Conservation (phyloP, 371 early-diverging fungal genomes). For the Syncephalastrum racemosum region DNA sequence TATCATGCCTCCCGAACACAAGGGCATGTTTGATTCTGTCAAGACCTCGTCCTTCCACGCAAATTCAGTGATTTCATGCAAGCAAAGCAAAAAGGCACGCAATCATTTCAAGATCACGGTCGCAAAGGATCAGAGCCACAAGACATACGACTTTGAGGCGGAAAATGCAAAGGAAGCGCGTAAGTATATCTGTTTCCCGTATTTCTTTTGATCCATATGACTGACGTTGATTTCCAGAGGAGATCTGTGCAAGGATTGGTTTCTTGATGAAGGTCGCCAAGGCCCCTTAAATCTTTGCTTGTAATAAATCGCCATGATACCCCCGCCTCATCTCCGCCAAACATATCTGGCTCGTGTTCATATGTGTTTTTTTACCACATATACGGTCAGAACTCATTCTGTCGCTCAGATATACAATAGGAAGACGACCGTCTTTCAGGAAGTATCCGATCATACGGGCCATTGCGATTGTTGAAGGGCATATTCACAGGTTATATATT, state of each 20-base stretch:
- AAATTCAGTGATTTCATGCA: conserved; percentile 73
- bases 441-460: no score
- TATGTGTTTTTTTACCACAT: no score
- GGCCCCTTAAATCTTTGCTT: conserved; percentile 13
- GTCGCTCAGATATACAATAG: no score
- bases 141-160: conserved; percentile 83
- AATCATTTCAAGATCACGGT: conserved; percentile 76
- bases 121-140: conserved; percentile 62
- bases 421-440: no score
- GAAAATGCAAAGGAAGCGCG: conserved; percentile 66
- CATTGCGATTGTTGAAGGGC: neutral
- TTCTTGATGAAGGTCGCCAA: conserved; percentile 47
- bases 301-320: no score
- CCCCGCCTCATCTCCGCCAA: no score
- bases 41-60: conserved; percentile 86
- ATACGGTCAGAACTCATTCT: no score
- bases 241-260: conserved; percentile 42
- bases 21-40: conserved; percentile 77
- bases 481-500: neutral
- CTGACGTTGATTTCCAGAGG: conserved; percentile 24
- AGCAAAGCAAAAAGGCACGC: conserved; percentile 73
- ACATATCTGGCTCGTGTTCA: no score
- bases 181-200: conserved; percentile 34
- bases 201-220: neutral
- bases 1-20: conserved; percentile 84